Evolutionary conservation across 306 rosid genomes (phyloP).

Genomic region (Quercus parvula): DNA sequence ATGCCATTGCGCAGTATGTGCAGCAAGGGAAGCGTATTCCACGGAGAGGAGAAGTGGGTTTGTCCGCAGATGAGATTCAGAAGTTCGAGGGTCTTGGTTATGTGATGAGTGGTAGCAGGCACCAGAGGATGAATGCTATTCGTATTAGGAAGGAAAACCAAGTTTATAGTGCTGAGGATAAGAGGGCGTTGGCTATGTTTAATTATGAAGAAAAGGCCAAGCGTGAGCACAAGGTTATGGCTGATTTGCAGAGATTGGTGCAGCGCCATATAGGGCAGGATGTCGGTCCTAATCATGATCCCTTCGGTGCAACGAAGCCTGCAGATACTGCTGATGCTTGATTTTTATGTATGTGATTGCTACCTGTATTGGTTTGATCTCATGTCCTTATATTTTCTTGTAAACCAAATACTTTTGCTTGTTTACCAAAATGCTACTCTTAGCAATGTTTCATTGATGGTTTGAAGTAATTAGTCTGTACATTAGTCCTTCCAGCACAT

Average conservation of each 20-base stretch:
- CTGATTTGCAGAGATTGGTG: conserved; percentile 90
- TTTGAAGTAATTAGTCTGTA: not conserved
- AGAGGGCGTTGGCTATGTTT: conserved; percentile 95
- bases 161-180: conserved; percentile 97
- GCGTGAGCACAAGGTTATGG: conserved; percentile 97
- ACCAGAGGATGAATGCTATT: conserved; percentile 97
- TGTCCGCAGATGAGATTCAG: conserved; percentile 87
- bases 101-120: conserved; percentile 99
- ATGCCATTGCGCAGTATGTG: conserved; percentile 93
- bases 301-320: no score
- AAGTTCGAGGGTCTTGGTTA: conserved; percentile 86
- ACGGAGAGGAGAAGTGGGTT: conserved; percentile 97
- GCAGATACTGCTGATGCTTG: conserved; percentile 32
- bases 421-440: not conserved
- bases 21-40: conserved; percentile 99
- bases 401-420: not conserved
- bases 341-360: conserved; percentile 28
- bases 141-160: conserved; percentile 98
- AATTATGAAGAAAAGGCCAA: conserved; percentile 93
- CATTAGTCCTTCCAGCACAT: not conserved
- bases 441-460: not conserved
- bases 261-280: conserved; percentile 38
- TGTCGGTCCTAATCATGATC: no score
- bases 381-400: not conserved
- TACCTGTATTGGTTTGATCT: not conserved